These are phyloP conservation scores for Phoenix roebelenii DNA, from an alignment of 176 grass and related monocot species.

Conservation along the genomic window DNA sequence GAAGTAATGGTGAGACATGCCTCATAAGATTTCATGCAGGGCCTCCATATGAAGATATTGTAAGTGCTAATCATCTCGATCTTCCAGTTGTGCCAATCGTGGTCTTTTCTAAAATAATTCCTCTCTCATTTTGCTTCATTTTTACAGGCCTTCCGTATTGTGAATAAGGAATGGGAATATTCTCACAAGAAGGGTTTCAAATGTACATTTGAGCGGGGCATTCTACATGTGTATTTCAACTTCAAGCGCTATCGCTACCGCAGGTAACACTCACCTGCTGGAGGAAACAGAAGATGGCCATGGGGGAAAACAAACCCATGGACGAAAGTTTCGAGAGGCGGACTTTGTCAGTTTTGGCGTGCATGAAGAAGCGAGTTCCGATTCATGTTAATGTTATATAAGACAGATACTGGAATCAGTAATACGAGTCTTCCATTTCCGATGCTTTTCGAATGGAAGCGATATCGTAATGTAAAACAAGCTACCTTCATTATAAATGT, in stretches of 20 bases:
- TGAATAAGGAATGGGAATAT: conserved; percentile 99
- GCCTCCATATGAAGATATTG: conserved; percentile 95
- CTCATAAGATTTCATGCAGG: conserved; percentile 85
- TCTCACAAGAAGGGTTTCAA: conserved; percentile 99
- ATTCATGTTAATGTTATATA: too few relatives aligned
- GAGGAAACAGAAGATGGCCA: background rate
- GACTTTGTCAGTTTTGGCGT: too few relatives aligned
- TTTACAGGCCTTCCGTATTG: conserved; percentile 68
- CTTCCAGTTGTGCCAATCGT: background rate
- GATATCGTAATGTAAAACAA: too few relatives aligned
- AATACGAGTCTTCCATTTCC: too few relatives aligned
- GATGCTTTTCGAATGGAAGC: too few relatives aligned
- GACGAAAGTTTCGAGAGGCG: too few relatives aligned
- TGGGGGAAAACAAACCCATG: too few relatives aligned
- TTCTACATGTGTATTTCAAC: conserved; percentile 96
- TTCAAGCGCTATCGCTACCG: conserved; percentile 92
- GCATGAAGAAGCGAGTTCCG: too few relatives aligned
- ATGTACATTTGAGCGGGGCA: conserved; percentile 88
- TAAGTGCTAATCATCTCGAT: conserved; percentile 23
- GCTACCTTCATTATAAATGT: too few relatives aligned
- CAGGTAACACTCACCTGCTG: conserved; percentile 10
- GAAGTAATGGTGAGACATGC: conserved; percentile 76
- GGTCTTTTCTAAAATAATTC: background rate
- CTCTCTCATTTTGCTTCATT: background rate
- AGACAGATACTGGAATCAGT: too few relatives aligned